Evolutionary conservation across 2,329 filamentous ascomycete species (phyloP).

Genomic region (Fusarium sp.): DNA sequence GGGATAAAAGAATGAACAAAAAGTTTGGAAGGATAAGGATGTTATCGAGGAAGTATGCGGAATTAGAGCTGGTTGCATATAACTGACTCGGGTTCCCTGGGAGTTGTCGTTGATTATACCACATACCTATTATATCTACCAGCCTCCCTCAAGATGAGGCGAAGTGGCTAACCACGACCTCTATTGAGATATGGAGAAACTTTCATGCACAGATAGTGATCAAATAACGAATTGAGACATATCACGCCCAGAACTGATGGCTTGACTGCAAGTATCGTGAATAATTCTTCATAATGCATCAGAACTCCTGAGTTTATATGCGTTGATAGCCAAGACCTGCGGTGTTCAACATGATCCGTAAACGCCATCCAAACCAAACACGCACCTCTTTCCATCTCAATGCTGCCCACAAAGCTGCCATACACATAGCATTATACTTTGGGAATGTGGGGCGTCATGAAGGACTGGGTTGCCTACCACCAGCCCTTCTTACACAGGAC

Average conservation of each 20-base stretch:
- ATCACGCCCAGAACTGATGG: conserved; percentile 4
- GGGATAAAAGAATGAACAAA: conserved; percentile 25
- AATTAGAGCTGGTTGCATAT: conserved; percentile 7
- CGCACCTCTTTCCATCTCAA: neutral
- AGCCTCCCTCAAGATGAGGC: conserved; percentile 1
- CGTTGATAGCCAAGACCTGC: conserved; percentile 4
- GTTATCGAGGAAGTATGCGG: conserved; percentile 9
- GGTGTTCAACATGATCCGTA: conserved; percentile 2
- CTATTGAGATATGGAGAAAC: neutral
- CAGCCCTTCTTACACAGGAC: conserved; percentile 50
- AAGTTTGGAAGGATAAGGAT: conserved; percentile 27
- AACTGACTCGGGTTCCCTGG: conserved; percentile 16
- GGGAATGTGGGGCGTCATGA: neutral
- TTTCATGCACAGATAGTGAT: conserved; percentile 16
- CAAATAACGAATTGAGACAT: conserved; percentile 27
- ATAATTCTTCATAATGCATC: neutral
- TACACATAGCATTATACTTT: conserved; percentile 1
- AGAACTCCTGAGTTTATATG: conserved; percentile 1
- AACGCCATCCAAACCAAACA: conserved; percentile 28
- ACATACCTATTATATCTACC: conserved; percentile 25
- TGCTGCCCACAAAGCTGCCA: conserved; percentile 6
- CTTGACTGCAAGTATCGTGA: neutral
- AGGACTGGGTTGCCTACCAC: conserved; percentile 30
- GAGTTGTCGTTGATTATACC: conserved; percentile 34
- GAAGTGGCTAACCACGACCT: conserved; percentile 10